phyloP scores from a whole-genome alignment of 805 yeast species.

The Spencermartinsiella europaea region DNA sequence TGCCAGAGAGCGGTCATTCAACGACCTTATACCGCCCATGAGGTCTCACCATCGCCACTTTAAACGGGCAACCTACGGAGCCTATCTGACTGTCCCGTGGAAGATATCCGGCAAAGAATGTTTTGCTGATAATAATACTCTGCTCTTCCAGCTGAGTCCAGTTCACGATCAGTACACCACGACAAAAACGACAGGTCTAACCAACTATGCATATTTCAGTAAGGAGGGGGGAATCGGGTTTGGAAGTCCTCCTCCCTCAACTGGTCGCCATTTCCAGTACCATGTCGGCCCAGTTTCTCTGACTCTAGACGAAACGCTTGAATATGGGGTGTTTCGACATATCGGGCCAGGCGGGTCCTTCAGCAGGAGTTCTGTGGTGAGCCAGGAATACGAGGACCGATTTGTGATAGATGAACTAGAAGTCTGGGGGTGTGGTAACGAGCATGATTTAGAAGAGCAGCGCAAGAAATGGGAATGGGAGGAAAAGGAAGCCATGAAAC shows the following conservation, averaged over 20 bases:
- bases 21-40: slow-evolving; percentile 24
- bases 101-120: slow-evolving; percentile 59
- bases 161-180: slow-evolving; percentile 50
- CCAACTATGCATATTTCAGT: slow-evolving; percentile 50
- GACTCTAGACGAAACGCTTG: slow-evolving; percentile 71
- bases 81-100: slow-evolving; percentile 72
- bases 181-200: slow-evolving; percentile 27
- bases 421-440: slow-evolving; percentile 89
- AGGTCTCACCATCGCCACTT: slow-evolving; percentile 18
- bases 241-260: slow-evolving; percentile 53
- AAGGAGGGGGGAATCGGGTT: slow-evolving; percentile 70
- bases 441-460: slow-evolving; percentile 72
- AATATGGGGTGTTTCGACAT: slow-evolving; percentile 75
- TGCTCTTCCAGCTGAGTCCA: slow-evolving; percentile 67
- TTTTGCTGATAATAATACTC: slow-evolving; percentile 59
- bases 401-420: slow-evolving; percentile 71
- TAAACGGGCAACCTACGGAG: slow-evolving; percentile 54
- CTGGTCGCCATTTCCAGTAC: slow-evolving; percentile 36
- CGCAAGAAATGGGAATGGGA: slow-evolving; percentile 86
- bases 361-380: slow-evolving; percentile 34
- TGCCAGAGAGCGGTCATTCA: slow-evolving; percentile 19
- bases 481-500: slow-evolving; percentile 71
- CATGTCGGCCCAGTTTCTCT: slow-evolving; percentile 74
- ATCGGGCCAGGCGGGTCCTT: slow-evolving; percentile 50
- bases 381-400: slow-evolving; percentile 56